Evolutionary conservation across 225 moss, liverwort and hornwort species (phyloP).

Genomic region (Climacium dendroides): DNA sequence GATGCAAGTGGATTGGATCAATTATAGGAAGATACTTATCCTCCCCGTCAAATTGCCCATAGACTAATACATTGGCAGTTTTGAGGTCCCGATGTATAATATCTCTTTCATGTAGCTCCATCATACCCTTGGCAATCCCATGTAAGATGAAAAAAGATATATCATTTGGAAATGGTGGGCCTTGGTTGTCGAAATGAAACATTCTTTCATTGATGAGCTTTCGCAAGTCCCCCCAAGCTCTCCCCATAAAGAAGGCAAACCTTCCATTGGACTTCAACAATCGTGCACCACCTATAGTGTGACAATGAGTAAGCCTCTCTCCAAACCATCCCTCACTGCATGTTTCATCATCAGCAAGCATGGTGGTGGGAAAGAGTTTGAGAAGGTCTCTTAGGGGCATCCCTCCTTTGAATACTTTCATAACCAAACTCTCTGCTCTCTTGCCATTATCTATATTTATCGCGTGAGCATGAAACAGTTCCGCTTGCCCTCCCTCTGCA

Average conservation of each 20-base stretch:
- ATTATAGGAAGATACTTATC: too few species aligned
- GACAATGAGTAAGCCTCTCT: too few species aligned
- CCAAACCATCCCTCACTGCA: too few species aligned
- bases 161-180: background rate
- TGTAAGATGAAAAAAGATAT: background rate
- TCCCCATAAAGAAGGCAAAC: background rate
- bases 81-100: background rate
- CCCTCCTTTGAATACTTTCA: too few species aligned
- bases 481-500: too few species aligned
- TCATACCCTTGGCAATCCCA: accelerated
- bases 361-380: too few species aligned
- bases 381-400: too few species aligned
- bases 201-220: background rate
- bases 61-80: background rate
- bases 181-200: background rate
- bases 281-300: accelerated
- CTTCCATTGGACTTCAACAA: background rate
- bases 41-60: accelerated
- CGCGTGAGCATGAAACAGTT: too few species aligned
- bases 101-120: background rate
- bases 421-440: too few species aligned
- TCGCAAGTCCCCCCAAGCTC: background rate
- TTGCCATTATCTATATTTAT: too few species aligned
- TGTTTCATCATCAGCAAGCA: too few species aligned
- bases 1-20: background rate